phyloP scores from a whole-genome alignment of 306 rosid genomes.

The Cercis canadensis region DNA sequence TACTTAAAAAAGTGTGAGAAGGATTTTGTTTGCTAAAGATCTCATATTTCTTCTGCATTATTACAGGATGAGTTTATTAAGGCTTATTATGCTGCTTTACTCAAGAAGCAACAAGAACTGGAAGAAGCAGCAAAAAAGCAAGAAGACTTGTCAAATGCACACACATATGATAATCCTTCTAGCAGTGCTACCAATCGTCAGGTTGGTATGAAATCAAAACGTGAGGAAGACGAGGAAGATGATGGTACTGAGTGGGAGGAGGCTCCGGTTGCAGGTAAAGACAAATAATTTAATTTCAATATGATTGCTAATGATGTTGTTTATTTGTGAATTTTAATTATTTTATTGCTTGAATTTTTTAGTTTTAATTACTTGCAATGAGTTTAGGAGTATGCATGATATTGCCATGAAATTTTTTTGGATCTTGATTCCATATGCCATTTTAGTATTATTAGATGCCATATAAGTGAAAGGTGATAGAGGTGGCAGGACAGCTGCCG shows the following conservation, averaged over 20 bases:
- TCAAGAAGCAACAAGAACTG: constrained; percentile 70
- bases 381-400: no score
- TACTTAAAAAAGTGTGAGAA: not conserved
- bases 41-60: constrained; percentile 30
- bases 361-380: no score
- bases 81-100: constrained; percentile 87
- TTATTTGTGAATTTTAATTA: no score
- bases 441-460: no score
- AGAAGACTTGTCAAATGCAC: constrained; percentile 35
- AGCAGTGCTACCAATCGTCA: constrained; percentile 54
- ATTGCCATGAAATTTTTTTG: no score
- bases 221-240: constrained; percentile 57
- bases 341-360: no score
- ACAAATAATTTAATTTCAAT: no score
- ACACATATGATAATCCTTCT: constrained; percentile 42
- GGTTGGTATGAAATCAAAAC: constrained; percentile 81
- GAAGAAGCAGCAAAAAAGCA: constrained; percentile 64
- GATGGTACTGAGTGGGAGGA: constrained; percentile 85
- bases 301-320: no score
- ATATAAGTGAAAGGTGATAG: no score
- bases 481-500: no score
- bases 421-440: no score
- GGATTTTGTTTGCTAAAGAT: not conserved
- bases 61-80: constrained; percentile 75
- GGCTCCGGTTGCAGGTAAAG: constrained; percentile 69